Percentiles rank a stretch among this genome's conserved stretches.
Evolutionary conservation across 192 early-diverging fungal species (phyloP).

Genomic region (Coemansia sp.): DNA sequence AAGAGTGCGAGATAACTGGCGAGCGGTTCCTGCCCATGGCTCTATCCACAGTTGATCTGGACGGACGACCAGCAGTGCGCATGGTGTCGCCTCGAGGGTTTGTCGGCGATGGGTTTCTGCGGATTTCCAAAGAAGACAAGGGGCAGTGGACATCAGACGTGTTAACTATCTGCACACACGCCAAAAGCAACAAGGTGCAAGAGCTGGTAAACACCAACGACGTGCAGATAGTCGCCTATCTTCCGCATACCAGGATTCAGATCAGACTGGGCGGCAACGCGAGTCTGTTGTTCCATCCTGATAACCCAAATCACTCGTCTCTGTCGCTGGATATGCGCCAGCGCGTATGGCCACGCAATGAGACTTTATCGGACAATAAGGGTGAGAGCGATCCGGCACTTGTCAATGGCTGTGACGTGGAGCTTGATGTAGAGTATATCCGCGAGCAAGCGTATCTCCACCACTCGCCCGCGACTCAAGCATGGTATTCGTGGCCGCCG

Average conservation of each 20-base stretch:
- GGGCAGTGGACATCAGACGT: constrained; percentile 54
- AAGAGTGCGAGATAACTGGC: constrained; percentile 24
- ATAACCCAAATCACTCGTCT: constrained; percentile 47
- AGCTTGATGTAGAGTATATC: constrained; percentile 44
- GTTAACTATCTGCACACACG: constrained; percentile 51
- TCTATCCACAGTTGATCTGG: constrained; percentile 42
- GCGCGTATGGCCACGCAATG: constrained; percentile 46
- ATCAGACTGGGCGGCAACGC: constrained; percentile 46
- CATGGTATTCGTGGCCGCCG: constrained; percentile 57
- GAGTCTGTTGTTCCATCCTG: constrained; percentile 50
- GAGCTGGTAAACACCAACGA: constrained; percentile 43
- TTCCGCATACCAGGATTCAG: constrained; percentile 34
- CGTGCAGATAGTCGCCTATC: constrained; percentile 41
- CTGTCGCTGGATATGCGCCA: constrained; percentile 46
- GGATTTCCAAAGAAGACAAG: constrained; percentile 24
- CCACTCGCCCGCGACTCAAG: constrained; percentile 45
- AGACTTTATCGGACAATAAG: constrained; percentile 7
- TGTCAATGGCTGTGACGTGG: constrained; percentile 14
- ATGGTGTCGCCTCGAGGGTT: constrained; percentile 50
- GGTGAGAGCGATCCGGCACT: constrained; percentile 11
- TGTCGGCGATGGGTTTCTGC: constrained; percentile 46
- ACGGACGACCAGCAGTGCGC: constrained; percentile 46
- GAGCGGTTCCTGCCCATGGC: constrained; percentile 39
- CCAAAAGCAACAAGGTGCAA: constrained; percentile 50
- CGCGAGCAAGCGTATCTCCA: constrained; percentile 51